These are phyloP conservation scores for Withania somnifera DNA, from an alignment of 305 asterid species.

Conservation along the genomic window DNA sequence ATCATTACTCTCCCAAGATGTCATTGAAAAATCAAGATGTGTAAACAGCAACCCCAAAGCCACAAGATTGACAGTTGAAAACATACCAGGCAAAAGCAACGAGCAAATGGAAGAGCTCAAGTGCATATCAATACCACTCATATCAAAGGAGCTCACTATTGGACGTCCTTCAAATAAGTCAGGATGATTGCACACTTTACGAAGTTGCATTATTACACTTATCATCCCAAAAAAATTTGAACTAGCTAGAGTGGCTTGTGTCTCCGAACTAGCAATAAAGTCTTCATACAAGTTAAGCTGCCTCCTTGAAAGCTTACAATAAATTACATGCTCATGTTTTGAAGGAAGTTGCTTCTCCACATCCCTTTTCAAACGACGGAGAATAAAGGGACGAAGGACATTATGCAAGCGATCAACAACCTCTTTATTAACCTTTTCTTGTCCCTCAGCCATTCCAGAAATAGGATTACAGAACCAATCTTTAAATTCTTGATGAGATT, in stretches of 20 bases:
- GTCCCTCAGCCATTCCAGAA: constrained; percentile 98
- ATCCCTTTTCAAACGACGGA: constrained; percentile 93
- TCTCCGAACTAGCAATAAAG: constrained; percentile 97
- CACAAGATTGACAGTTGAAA: constrained; percentile 60
- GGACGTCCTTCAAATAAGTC: constrained; percentile 99
- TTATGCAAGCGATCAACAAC: constrained; percentile 97
- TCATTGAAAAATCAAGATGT: constrained; percentile 73
- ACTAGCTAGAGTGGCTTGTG: constrained; percentile 95
- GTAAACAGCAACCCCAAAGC: constrained; percentile 81
- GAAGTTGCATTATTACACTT: constrained; percentile 98
- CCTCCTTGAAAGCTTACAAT: constrained; percentile 93
- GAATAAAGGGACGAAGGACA: constrained; percentile 97
- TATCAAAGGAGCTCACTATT: constrained; percentile 90
- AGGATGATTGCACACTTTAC: constrained; percentile 99
- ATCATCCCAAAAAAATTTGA: constrained; percentile 95
- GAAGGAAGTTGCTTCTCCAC: constrained; percentile 97
- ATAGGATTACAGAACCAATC: constrained; percentile 99
- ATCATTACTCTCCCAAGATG: constrained; percentile 91
- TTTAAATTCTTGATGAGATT: constrained; percentile 99
- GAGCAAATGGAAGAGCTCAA: constrained; percentile 83
- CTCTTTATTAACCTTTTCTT: constrained; percentile 92
- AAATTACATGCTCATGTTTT: constrained; percentile 87
- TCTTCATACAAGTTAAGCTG: constrained; percentile 99
- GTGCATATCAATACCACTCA: constrained; percentile 74
- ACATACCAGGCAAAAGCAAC: constrained; percentile 42